These are phyloP conservation scores for Suillus weaverae DNA, from an alignment of 768 basidiomycete species.

Conservation along the genomic window DNA sequence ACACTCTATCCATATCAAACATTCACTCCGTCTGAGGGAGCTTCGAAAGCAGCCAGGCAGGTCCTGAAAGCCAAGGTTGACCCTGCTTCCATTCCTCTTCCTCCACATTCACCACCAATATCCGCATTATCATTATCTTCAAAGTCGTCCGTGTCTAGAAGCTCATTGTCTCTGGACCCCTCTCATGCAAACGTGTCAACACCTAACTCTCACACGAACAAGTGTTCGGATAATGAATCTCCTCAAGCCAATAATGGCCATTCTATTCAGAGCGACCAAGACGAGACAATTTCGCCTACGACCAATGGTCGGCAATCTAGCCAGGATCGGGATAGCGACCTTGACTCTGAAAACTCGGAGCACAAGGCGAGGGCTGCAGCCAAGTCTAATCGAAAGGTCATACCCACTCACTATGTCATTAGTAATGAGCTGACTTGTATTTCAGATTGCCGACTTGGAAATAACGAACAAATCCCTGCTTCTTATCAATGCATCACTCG, in stretches of 20 bases:
- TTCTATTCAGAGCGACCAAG: slow-evolving; percentile 10
- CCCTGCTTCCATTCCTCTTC: slow-evolving; percentile 56
- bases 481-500: slow-evolving; percentile 80
- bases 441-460: slow-evolving; percentile 87
- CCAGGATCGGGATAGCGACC: slow-evolving; percentile 34
- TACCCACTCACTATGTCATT: slow-evolving; percentile 10
- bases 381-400: slow-evolving; percentile 85
- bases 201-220: slow-evolving; percentile 43
- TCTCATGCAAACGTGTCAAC: slow-evolving; percentile 42
- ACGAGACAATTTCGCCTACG: slow-evolving; percentile 25
- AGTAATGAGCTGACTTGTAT: slow-evolving; percentile 5
- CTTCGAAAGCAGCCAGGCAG: slow-evolving; percentile 18
- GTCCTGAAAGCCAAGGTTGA: slow-evolving; percentile 43
- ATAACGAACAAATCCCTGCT: slow-evolving; percentile 87
- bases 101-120: slow-evolving; percentile 68
- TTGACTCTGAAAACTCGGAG: slow-evolving; percentile 36
- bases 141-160: slow-evolving; percentile 62
- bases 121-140: slow-evolving; percentile 79
- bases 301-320: slow-evolving; percentile 16
- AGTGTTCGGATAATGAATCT: slow-evolving; percentile 25
- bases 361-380: slow-evolving; percentile 67
- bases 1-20: slow-evolving; percentile 34
- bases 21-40: slow-evolving; percentile 27
- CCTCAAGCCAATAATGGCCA: slow-evolving; percentile 12
- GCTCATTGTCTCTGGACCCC: slow-evolving; percentile 43